These are phyloP conservation scores for Globisporangium viniferum DNA, from an alignment of 352 stramenopile species.

Conservation along the genomic window DNA sequence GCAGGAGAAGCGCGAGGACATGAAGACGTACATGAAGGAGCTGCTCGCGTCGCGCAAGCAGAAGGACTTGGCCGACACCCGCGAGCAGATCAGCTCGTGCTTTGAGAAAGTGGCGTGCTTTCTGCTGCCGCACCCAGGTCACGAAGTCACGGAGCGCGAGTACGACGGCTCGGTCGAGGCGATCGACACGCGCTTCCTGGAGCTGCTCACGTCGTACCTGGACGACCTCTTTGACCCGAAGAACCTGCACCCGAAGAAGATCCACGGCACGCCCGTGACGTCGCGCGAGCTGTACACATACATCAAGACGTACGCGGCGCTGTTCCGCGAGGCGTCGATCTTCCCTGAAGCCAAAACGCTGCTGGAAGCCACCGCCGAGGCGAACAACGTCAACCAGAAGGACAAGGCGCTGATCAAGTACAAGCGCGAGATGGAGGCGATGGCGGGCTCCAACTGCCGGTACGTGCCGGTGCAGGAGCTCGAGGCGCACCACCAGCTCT, in stretches of 20 bases:
- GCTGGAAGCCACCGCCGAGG: slow-evolving; percentile 95
- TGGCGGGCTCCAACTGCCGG: slow-evolving; percentile 77
- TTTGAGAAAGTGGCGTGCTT: slow-evolving; percentile 96
- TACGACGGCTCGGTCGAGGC: slow-evolving; percentile 94
- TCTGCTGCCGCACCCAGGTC: slow-evolving; percentile 95
- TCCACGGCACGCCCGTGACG: slow-evolving; percentile 92
- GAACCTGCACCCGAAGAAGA: slow-evolving; percentile 91
- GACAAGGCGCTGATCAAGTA: slow-evolving; percentile 88
- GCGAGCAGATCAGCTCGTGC: slow-evolving; percentile 96
- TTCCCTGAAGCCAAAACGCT: slow-evolving; percentile 98
- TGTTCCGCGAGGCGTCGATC: slow-evolving; percentile 95
- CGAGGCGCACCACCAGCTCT: slow-evolving; percentile 83
- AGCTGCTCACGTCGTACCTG: slow-evolving; percentile 94
- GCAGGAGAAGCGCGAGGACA: slow-evolving; percentile 89
- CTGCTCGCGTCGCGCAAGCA: slow-evolving; percentile 91
- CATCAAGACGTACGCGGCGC: slow-evolving; percentile 95
- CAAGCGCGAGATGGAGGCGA: slow-evolving; percentile 93
- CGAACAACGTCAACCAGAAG: slow-evolving; percentile 96
- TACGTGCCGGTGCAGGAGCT: slow-evolving; percentile 91
- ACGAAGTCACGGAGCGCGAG: slow-evolving; percentile 96
- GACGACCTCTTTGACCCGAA: slow-evolving; percentile 91
- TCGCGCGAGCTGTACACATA: slow-evolving; percentile 94
- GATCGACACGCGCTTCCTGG: slow-evolving; percentile 93
- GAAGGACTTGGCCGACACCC: slow-evolving; percentile 91
- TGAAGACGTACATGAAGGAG: slow-evolving; percentile 93